These are phyloP conservation scores for Endoconidiophora laricicola DNA, from an alignment of 2,329 filamentous ascomycete genomes.

Conservation along the genomic window DNA sequence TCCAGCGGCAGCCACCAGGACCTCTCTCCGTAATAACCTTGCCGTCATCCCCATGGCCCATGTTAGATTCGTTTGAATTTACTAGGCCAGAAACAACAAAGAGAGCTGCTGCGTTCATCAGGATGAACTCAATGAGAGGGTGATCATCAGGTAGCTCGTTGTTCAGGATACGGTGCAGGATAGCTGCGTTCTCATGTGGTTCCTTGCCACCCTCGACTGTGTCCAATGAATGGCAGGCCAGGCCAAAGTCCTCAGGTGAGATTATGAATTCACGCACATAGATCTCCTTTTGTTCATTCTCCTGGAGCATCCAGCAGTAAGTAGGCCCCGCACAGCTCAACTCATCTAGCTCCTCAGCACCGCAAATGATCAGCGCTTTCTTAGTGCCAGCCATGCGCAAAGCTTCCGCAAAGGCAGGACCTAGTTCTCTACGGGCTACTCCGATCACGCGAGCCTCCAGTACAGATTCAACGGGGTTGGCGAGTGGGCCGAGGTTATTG, in stretches of 20 bases:
- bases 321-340: constrained; percentile 80
- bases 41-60: constrained; percentile 68
- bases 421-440: constrained; percentile 74
- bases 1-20: constrained; percentile 79
- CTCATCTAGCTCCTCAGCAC: constrained; percentile 88
- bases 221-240: constrained; percentile 54
- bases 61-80: constrained; percentile 62
- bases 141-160: constrained; percentile 59
- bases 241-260: constrained; percentile 71
- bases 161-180: constrained; percentile 59
- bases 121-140: constrained; percentile 80
- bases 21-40: constrained; percentile 67
- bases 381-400: constrained; percentile 56
- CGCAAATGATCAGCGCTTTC: constrained; percentile 84
- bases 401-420: constrained; percentile 76
- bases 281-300: constrained; percentile 25
- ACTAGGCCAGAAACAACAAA: constrained; percentile 76
- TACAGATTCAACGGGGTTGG: constrained; percentile 70
- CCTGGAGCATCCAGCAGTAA: constrained; percentile 67
- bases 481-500: constrained; percentile 84
- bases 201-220: constrained; percentile 73
- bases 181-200: constrained; percentile 73
- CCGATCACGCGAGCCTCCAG: constrained; percentile 89
- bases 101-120: constrained; percentile 83
- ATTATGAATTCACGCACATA: constrained; percentile 62